Base-by-base conservation (phyloP, 164 flowering plant species). In the Paratinospora sagittata region DNA sequence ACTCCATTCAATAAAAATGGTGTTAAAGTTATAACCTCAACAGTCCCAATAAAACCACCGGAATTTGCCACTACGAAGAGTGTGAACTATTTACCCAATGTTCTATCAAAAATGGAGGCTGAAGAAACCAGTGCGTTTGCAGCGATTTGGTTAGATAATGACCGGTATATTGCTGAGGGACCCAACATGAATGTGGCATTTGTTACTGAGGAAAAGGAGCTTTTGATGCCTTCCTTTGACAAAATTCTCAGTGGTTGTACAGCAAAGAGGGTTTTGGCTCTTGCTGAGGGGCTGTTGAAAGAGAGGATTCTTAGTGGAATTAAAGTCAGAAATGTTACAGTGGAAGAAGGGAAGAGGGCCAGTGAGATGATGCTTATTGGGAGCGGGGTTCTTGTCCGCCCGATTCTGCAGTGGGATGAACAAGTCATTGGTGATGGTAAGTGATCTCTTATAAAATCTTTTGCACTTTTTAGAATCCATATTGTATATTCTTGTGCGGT, bases 141-240 rank as follows among this genome's bases (percentile, higher is more conserved):
- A 12, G 90, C 86, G 63, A 88, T 91, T 76, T 91, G 98, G 98
- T 76, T 90, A 67, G 97, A 93, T 57, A 60, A 70, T 47, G 87
- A 89, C 26, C 96, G 96, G 16, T 86, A 78, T 77, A 72, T 93
- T 55, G 98, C 97, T 2, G 98, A 93, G 79, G 98, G 98, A 63
- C 97, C 97, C 45, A 91, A 88, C 80, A 93, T 93, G 98, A 91
- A 91, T 70, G 98, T 88, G 71, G 97, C 89, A 5, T 91, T 93
- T 74, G 86, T 91, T 27, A 87, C 90, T 1, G 77, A 82, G 41
- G 86, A 83, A 45, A 89, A 81, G 55, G 90, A 83, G 69, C 85
- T 91, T 23, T 2, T 91, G 68, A 88, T 89, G 97, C 98, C 98
- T 47, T 37, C 58, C 26, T 93, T 93, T 75, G 93, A 91, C 64